Evolutionary conservation across 352 stramenopile species (phyloP), one percentile per base, ranked within the genome.

Genomic region (Pythium diclinum): DNA sequence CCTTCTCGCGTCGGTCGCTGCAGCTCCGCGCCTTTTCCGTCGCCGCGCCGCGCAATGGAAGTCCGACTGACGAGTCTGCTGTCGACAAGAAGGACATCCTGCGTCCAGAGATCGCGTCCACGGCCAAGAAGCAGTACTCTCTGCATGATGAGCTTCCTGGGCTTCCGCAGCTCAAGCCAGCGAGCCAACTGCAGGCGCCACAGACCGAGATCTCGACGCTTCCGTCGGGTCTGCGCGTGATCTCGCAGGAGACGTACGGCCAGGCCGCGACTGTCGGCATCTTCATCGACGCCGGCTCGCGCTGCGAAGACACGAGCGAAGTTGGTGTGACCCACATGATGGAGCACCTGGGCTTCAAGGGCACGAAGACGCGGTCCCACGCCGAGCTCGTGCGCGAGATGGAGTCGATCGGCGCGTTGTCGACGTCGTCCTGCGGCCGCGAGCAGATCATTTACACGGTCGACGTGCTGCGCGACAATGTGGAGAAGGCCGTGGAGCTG

Each of bases 381-480:
- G 85, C 91, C 17, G 79, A 97, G 64, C 74, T 97, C 19, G 84
- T 96, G 60, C 86, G 84, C 36, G 83, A 97, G 58, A 83, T 99
- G 38, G 94, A 99, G 73, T 82, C 92, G 48, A 96, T 98, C 60
- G 95, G 97, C 46, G 95, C 82, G 32, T 88, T 95, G 52, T 92
- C 86, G 13, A 98, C 95, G 55, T 92, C 94, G 44, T 96, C 92
- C 19, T 89, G 83, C 30, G 89, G 85, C 34, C 82, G 97, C 51
- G 97, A 99, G 71, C 94, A 99, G 79, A 98, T 98, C 65, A 92
- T 99, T 51, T 98, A 98, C 76, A 98, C 92, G 65, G 89, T 99
- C 63, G 97, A 99, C 74, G 75, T 98, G 48, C 75, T 99, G 46
- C 87, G 96, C 44, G 95, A 98, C 67, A 98, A 98, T 67, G 85